phyloP scores from a whole-genome alignment of 164 flowering plant species.

The Litsea cubeba region DNA sequence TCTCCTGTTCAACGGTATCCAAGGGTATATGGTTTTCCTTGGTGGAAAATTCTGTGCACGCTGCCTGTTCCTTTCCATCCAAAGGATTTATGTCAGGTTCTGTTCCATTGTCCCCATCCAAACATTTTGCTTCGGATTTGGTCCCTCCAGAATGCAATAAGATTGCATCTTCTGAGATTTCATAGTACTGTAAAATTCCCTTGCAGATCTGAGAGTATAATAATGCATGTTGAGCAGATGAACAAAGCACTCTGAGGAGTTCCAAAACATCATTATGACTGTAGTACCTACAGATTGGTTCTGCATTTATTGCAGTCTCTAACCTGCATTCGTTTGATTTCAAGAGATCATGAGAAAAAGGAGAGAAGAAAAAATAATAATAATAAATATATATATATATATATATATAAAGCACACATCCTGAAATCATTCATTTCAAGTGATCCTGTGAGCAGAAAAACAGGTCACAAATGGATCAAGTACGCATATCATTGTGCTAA shows the following conservation, averaged over 20 bases:
- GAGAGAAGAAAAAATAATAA: not conserved
- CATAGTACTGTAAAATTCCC: constrained; percentile 67
- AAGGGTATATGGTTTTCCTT: constrained; percentile 5
- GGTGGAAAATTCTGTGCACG: constrained; percentile 7
- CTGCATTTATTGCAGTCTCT: constrained; percentile 31
- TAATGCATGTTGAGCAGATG: constrained; percentile 37
- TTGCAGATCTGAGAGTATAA: constrained; percentile 57
- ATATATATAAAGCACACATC: not conserved
- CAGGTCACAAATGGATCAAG: not conserved
- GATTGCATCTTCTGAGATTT: constrained; percentile 29
- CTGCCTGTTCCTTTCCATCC: constrained; percentile 22
- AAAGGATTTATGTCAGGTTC: constrained; percentile 10
- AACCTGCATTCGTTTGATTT: constrained; percentile 40
- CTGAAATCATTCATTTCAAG: constrained; percentile 36
- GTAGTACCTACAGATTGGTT: constrained; percentile 56
- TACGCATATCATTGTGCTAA: too few relatives aligned
- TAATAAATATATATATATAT: too few relatives aligned
- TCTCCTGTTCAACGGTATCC: constrained; percentile 19
- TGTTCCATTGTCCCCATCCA: constrained; percentile 11
- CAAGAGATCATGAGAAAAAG: not conserved
- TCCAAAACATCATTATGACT: constrained; percentile 52
- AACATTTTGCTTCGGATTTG: constrained; percentile 10
- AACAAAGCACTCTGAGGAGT: constrained; percentile 45
- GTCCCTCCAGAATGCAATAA: constrained; percentile 19
- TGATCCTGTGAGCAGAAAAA: not conserved